Base-by-base conservation (phyloP, 768 basidiomycete genomes). In the Termitomyces sp. region DNA sequence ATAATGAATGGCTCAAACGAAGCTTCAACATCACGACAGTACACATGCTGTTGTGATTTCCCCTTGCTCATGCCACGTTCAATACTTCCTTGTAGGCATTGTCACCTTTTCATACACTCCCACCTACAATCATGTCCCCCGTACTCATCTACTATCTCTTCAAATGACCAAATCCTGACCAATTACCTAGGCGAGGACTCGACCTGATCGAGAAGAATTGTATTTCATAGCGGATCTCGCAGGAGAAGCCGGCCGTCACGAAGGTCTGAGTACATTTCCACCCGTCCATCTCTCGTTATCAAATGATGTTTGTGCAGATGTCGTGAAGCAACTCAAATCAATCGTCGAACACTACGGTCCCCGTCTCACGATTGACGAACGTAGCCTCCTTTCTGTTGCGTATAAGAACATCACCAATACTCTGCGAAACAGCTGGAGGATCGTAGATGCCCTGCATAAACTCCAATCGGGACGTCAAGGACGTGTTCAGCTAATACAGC, bases 321-420 rank as follows among this genome's bases (percentile, higher is more conserved):
- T 90, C 61, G 83, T 91, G 62, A 72, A 78, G 58, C 86, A 89
- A 73, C 85, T 93, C 75, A 93, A 91, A 77, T 71, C 75, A 42
- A 81, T 92, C 60, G 82, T 86, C 68, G 79, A 82, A 54, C 76
- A 81, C 46, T 83, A 83, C 62, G 84, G 85, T 63, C 80, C 84
- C 56, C 82, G 79, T 56, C 80, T 93, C 60, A 84, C 85, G 49
- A 79, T 87, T 62, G 91, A 94, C 67, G 91, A 94, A 73, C 88
- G 92, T 64, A 94, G 90, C 70, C 78, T 94, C 37, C 81, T 94
- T 56, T 94, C 91, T 3, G 83, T 93, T 58, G 91, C 92, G 28
- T 94, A 91, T 78, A 95, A 94, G 80, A 93, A 93, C 70, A 76
- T 89, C 61, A 95, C 91, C 19, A 90, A 91, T 64, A 82, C 78